phyloP scores from a whole-genome alignment of 2,329 filamentous ascomycete species.

The Dactylellina leptospora region DNA sequence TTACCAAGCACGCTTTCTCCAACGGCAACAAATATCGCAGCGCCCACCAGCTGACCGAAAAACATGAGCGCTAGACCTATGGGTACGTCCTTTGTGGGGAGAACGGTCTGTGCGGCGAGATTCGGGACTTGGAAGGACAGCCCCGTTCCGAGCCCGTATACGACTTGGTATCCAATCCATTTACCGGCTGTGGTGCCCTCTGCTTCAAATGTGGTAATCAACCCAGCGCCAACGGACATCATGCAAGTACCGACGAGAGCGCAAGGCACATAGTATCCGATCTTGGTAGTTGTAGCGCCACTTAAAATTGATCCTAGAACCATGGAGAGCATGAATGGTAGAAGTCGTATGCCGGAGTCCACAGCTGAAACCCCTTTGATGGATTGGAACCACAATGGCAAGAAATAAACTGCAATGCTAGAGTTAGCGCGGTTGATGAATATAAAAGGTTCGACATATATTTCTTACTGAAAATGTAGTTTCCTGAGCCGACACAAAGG shows the following conservation, averaged over 20 bases:
- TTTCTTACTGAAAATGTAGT: constrained; percentile 58
- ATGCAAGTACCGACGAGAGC: constrained; percentile 65
- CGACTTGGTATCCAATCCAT: constrained; percentile 61
- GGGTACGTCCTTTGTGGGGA: constrained; percentile 66
- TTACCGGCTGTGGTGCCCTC: constrained; percentile 60
- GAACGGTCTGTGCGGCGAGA: constrained; percentile 68
- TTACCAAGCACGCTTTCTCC: constrained; percentile 67
- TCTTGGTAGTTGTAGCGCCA: constrained; percentile 64
- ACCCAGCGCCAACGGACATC: constrained; percentile 65
- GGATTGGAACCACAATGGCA: constrained; percentile 68
- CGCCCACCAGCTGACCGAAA: constrained; percentile 69
- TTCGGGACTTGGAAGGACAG: constrained; percentile 69
- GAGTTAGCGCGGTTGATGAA: constrained; percentile 56
- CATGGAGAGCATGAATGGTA: constrained; percentile 67
- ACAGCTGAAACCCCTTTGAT: constrained; percentile 66
- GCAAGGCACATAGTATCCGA: constrained; percentile 70
- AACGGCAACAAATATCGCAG: constrained; percentile 69
- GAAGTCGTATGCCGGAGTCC: constrained; percentile 66
- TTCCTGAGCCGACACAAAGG: constrained; percentile 63
- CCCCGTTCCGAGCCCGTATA: constrained; percentile 67
- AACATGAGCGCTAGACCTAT: constrained; percentile 68
- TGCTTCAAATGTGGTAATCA: constrained; percentile 65
- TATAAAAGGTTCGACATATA: neutral
- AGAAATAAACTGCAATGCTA: constrained; percentile 67
- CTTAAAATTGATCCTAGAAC: constrained; percentile 65